A percentile compares a stretch with the other conserved stretches of the same genome.
Evolutionary conservation across 1,284 basidiomycete species (phyloP).

Genomic region (Marasmius oreades): DNA sequence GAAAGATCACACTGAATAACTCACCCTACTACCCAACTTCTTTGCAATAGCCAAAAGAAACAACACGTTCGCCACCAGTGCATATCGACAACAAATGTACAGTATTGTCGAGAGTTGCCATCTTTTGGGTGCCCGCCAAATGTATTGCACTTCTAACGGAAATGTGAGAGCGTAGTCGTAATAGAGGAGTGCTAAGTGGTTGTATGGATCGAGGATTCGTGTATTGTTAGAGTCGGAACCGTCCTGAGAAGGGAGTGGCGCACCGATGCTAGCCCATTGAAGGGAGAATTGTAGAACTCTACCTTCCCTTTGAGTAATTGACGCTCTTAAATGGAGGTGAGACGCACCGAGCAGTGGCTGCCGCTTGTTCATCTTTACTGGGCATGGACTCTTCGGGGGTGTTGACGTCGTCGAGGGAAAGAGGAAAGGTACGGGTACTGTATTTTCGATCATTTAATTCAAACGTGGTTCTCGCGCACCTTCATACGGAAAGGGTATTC

Average conservation of each 20-base stretch:
- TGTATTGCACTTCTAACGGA: constrained; percentile 29
- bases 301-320: neutral
- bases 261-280: constrained; percentile 30
- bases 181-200: constrained; percentile 23
- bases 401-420: too few relatives aligned
- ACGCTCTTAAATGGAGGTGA: too few relatives aligned
- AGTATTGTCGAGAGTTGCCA: constrained; percentile 26
- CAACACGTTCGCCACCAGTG: constrained; percentile 31
- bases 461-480: too few relatives aligned
- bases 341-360: constrained; percentile 10
- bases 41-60: constrained; percentile 28
- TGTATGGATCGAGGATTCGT: neutral
- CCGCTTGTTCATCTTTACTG: neutral
- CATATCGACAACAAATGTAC: constrained; percentile 35
- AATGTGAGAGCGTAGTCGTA: constrained; percentile 35
- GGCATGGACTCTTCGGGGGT: too few relatives aligned
- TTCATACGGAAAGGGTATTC: too few relatives aligned
- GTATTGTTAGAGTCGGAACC: neutral
- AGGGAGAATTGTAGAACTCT: constrained; percentile 27
- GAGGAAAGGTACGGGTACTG: too few relatives aligned
- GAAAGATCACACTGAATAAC: neutral
- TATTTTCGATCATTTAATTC: too few relatives aligned
- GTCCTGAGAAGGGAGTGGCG: neutral
- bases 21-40: constrained; percentile 17
- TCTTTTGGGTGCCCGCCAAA: constrained; percentile 29